phyloP scores from a whole-genome alignment of 2,329 filamentous ascomycete species.

The Mollisiaceae sp. region DNA sequence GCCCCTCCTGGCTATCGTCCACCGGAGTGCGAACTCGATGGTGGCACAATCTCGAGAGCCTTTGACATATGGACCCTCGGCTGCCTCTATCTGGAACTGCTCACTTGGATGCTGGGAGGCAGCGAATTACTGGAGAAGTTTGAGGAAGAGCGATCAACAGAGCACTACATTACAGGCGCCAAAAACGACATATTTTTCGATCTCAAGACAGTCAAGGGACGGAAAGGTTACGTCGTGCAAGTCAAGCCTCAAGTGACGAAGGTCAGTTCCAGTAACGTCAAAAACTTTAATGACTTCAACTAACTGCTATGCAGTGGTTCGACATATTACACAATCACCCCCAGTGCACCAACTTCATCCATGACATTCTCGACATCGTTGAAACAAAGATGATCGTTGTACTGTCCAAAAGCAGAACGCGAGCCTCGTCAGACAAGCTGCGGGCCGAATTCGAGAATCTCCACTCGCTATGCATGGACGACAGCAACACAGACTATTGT shows the following conservation, averaged over 20 bases:
- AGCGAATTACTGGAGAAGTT: slow-evolving; percentile 8
- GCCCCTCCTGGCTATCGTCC: not conserved
- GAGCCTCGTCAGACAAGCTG: not conserved
- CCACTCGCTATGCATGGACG: not conserved
- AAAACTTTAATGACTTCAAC: not conserved
- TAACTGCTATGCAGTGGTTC: slow-evolving; percentile 11
- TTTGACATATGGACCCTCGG: slow-evolving; percentile 8
- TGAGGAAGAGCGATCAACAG: not conserved
- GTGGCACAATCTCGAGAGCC: slow-evolving; percentile 1
- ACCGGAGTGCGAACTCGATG: not conserved
- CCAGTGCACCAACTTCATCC: slow-evolving; percentile 16
- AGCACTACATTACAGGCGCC: slow-evolving; percentile 6
- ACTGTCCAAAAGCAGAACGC: not conserved
- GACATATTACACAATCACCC: slow-evolving; percentile 5
- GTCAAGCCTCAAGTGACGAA: slow-evolving; percentile 16
- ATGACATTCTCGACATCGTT: slow-evolving; percentile 17
- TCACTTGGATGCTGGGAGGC: not conserved
- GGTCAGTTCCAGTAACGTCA: slow-evolving; percentile 8
- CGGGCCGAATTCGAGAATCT: not conserved
- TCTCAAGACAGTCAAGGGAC: slow-evolving; percentile 12
- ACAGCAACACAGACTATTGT: not conserved
- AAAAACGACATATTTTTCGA: slow-evolving; percentile 13
- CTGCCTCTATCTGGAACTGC: slow-evolving; percentile 1
- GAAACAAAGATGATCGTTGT: slow-evolving; percentile 19
- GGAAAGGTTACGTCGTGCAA: slow-evolving; percentile 8